phyloP scores from a whole-genome alignment of 352 stramenopile genomes.

The Globisporangium echinulatum region DNA sequence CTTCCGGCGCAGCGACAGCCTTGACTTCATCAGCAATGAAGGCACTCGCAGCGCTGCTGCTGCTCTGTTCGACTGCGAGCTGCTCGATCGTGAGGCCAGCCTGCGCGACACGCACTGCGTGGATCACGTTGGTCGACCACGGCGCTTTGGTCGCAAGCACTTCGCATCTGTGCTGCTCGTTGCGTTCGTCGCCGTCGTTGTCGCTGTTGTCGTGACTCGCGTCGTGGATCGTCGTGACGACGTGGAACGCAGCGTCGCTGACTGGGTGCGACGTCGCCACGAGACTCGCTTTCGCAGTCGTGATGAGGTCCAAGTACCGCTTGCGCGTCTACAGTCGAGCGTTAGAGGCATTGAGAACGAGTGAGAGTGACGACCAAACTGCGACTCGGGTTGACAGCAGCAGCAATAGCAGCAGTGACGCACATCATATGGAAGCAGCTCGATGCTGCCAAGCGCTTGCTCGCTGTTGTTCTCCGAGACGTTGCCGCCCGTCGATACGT shows the following conservation, averaged over 20 bases:
- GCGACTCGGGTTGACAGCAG: neutral
- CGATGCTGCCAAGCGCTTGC: neutral
- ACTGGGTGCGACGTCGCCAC: slow-evolving; percentile 22
- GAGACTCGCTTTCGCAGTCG: slow-evolving; percentile 29
- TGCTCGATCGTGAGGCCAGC: slow-evolving; percentile 28
- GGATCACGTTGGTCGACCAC: slow-evolving; percentile 22
- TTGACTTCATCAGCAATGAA: slow-evolving; percentile 1
- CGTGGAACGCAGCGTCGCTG: slow-evolving; percentile 23
- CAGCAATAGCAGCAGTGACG: neutral
- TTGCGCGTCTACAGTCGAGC: slow-evolving; percentile 17
- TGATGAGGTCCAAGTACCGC: slow-evolving; percentile 33
- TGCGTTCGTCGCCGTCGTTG: neutral
- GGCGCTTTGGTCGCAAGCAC: slow-evolving; percentile 40
- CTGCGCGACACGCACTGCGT: slow-evolving; percentile 42
- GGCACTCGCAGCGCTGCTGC: neutral
- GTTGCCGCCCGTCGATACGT: neutral
- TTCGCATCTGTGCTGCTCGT: slow-evolving; percentile 44
- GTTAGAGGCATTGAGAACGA: too few species aligned
- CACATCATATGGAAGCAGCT: slow-evolving; percentile 1
- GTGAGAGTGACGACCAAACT: too few species aligned
- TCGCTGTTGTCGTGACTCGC: slow-evolving; percentile 21
- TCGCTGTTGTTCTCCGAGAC: slow-evolving; percentile 16
- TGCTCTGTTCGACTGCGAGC: slow-evolving; percentile 14
- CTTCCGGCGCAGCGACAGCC: slow-evolving; percentile 15
- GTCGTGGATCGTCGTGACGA: slow-evolving; percentile 21